These are phyloP conservation scores for Crithidia sp. DNA, from an alignment of 208 protist genomes.

Conservation along the genomic window DNA sequence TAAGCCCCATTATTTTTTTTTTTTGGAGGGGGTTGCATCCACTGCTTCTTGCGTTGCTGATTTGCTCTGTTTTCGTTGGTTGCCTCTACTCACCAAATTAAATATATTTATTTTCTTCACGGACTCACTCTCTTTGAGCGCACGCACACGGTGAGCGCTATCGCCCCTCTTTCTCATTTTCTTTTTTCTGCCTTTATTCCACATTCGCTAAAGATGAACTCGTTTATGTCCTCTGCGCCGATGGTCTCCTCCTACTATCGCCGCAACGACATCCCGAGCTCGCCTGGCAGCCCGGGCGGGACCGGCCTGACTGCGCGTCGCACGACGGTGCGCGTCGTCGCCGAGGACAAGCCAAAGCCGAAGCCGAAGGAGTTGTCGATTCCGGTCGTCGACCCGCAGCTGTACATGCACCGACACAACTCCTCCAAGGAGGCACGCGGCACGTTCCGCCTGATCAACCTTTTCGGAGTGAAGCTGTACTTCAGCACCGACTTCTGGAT, in stretches of 20 bases:
- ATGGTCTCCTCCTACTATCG: constrained; percentile 32
- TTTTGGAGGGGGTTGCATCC: no score
- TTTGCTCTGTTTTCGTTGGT: background rate
- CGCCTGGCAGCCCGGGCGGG: background rate
- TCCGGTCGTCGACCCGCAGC: constrained; percentile 27
- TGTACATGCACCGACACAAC: constrained; percentile 49
- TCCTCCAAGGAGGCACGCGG: constrained; percentile 46
- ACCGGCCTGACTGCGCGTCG: background rate
- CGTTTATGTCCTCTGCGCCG: constrained; percentile 18
- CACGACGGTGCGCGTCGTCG: background rate
- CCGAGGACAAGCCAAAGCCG: constrained; percentile 10
- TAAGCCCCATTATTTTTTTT: no score
- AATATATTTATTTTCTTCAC: no score
- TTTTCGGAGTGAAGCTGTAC: constrained; percentile 42
- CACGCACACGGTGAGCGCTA: no score
- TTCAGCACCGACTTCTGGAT: constrained; percentile 45
- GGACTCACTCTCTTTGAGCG: no score
- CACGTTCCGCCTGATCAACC: constrained; percentile 16
- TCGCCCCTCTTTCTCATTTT: background rate
- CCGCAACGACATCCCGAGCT: constrained; percentile 14
- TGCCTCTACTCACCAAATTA: background rate
- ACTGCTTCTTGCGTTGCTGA: background rate
- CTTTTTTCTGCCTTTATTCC: constrained; percentile 1
- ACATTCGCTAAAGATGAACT: constrained; percentile 13
- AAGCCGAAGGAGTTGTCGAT: constrained; percentile 20